These are phyloP conservation scores for Leptographium procerum DNA, from an alignment of 2,329 filamentous ascomycete genomes.

Conservation along the genomic window DNA sequence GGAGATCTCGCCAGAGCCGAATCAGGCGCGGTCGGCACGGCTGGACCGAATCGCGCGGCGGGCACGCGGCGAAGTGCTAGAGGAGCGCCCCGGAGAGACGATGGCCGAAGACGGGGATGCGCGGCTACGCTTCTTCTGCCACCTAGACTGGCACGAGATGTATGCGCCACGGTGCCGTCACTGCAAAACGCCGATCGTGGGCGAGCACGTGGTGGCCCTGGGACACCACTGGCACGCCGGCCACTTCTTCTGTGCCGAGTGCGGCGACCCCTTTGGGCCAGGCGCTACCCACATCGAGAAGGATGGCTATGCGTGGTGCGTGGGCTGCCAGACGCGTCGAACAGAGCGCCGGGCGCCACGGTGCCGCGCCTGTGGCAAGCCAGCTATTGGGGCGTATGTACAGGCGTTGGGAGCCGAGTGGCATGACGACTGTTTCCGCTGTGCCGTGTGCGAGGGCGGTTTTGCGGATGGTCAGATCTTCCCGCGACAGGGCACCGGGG, in stretches of 20 bases:
- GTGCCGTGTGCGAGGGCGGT: conserved; percentile 47
- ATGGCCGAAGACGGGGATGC: conserved; percentile 62
- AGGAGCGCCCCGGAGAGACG: conserved; percentile 52
- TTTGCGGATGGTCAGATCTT: conserved; percentile 58
- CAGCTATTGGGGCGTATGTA: conserved; percentile 83
- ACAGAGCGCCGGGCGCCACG: conserved; percentile 82
- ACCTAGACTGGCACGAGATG: conserved; percentile 95
- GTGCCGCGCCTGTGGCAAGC: conserved; percentile 72
- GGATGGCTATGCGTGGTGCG: conserved; percentile 95
- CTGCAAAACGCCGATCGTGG: conserved; percentile 92
- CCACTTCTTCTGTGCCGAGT: conserved; percentile 98
- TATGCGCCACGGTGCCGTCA: conserved; percentile 90
- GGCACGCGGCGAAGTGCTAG: conserved; percentile 42
- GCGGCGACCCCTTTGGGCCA: conserved; percentile 81
- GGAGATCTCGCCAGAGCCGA: conserved; percentile 89
- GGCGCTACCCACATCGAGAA: conserved; percentile 73
- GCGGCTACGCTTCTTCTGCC: conserved; percentile 80
- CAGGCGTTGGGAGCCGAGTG: conserved; percentile 84
- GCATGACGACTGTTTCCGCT: conserved; percentile 88
- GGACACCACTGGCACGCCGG: conserved; percentile 95
- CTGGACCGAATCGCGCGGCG: conserved; percentile 61
- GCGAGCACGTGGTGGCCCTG: conserved; percentile 86
- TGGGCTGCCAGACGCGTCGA: conserved; percentile 81
- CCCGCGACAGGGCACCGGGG: conserved; percentile 37
- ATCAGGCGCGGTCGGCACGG: conserved; percentile 56